These are phyloP conservation scores for Phyllosticta citriasiana DNA, from an alignment of 2,329 filamentous ascomycete species.

Conservation along the genomic window DNA sequence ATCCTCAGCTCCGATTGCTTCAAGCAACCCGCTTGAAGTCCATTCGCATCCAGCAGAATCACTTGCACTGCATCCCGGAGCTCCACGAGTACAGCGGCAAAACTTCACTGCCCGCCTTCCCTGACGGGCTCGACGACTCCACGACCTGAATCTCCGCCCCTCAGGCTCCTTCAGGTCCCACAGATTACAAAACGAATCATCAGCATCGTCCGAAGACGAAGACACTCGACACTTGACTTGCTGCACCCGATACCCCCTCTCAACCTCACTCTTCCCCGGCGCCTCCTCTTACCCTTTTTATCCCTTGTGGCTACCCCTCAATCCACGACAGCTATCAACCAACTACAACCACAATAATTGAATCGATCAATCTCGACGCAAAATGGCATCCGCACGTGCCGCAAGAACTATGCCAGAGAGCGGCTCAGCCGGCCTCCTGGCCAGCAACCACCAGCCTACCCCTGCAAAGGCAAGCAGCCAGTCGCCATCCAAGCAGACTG, in stretches of 20 bases:
- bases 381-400: constrained; percentile 3
- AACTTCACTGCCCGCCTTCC: constrained; percentile 23
- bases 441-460: neutral
- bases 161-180: constrained; percentile 25
- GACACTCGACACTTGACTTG: constrained; percentile 5
- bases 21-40: constrained; percentile 22
- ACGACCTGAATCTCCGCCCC: constrained; percentile 12
- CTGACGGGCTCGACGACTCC: constrained; percentile 23
- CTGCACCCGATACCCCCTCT: constrained; percentile 8
- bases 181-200: constrained; percentile 22
- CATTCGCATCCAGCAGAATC: constrained; percentile 13
- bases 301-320: neutral
- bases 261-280: constrained; percentile 4
- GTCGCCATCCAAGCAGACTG: neutral
- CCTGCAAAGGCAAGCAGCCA: neutral
- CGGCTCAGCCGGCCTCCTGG: neutral
- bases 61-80: constrained; percentile 16
- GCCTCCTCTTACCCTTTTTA: neutral
- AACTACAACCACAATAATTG: neutral
- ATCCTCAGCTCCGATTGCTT: constrained; percentile 26
- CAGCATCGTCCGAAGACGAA: constrained; percentile 19
- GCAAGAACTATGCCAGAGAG: neutral
- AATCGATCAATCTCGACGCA: neutral
- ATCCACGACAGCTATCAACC: neutral
- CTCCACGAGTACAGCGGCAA: constrained; percentile 17